Evolutionary conservation across 208 protist genomes (phyloP).

Genomic region (Wallacemonas sp.): DNA sequence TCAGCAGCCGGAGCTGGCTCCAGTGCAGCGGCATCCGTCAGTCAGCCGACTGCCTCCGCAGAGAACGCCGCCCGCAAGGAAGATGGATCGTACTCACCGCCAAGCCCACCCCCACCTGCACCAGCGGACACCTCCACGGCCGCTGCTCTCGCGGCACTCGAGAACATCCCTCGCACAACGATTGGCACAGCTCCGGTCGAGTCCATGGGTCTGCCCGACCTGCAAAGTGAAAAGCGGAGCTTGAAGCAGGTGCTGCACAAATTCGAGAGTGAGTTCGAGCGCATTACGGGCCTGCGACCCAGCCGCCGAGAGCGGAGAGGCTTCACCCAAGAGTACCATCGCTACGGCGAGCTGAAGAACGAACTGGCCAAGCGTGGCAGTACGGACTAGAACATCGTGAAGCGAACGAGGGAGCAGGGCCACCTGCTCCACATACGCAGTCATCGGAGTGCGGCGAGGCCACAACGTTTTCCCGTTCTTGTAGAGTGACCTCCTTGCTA

Average conservation of each 20-base stretch:
- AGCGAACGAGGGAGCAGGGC: too few species aligned
- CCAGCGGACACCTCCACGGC: background rate
- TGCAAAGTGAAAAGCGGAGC: slow-evolving; percentile 67
- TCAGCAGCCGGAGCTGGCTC: slow-evolving; percentile 11
- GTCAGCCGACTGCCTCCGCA: background rate
- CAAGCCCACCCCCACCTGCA: background rate
- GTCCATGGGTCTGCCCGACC: slow-evolving; percentile 51
- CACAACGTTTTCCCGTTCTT: too few species aligned
- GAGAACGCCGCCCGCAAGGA: background rate
- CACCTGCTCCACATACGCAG: too few species aligned
- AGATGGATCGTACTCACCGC: background rate
- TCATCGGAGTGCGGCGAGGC: too few species aligned
- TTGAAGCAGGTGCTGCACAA: slow-evolving; percentile 80
- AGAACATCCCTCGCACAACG: slow-evolving; percentile 25
- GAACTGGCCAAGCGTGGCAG: slow-evolving; percentile 46
- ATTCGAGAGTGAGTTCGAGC: slow-evolving; percentile 82
- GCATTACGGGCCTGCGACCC: slow-evolving; percentile 46
- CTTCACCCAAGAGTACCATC: slow-evolving; percentile 66
- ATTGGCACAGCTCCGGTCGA: slow-evolving; percentile 48
- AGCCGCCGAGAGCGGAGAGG: slow-evolving; percentile 58
- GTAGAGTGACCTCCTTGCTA: too few species aligned
- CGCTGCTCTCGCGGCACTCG: background rate
- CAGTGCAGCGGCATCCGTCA: slow-evolving; percentile 7
- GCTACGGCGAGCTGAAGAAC: slow-evolving; percentile 82
- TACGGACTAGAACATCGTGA: background rate